Conservation (phyloP, 208 protist genomes). For the Leishmania martiniquensis region DNA sequence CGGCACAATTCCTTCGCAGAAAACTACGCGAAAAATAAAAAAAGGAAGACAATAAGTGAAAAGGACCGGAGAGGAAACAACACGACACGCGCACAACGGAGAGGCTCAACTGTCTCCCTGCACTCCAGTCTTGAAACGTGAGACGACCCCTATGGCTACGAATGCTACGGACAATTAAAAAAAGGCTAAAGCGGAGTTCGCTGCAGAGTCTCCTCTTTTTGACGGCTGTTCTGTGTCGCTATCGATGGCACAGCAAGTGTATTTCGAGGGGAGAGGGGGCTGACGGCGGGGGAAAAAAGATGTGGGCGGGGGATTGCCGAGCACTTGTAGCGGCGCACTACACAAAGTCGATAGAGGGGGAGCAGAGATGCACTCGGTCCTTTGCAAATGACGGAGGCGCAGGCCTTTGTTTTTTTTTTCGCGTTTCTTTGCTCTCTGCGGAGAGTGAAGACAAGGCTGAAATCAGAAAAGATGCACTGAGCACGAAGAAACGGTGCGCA, state of each 20-base stretch:
- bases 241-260: too few species aligned
- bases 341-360: not conserved
- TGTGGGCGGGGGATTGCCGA: not conserved
- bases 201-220: too few species aligned
- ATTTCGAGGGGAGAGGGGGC: too few species aligned
- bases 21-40: not conserved
- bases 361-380: not conserved
- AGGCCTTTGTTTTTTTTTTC: not conserved
- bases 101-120: not conserved
- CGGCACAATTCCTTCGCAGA: not conserved
- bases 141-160: not conserved
- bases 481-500: too few species aligned
- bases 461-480: not conserved
- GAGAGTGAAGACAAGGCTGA: not conserved
- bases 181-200: too few species aligned
- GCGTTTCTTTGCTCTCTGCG: not conserved
- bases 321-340: not conserved
- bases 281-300: not conserved
- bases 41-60: not conserved
- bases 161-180: not conserved
- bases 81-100: not conserved
- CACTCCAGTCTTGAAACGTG: not conserved
- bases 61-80: not conserved
- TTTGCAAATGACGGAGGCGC: too few species aligned
- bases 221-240: too few species aligned